Conservation (phyloP, 345 rosid species). For the Turnera subulata region DNA sequence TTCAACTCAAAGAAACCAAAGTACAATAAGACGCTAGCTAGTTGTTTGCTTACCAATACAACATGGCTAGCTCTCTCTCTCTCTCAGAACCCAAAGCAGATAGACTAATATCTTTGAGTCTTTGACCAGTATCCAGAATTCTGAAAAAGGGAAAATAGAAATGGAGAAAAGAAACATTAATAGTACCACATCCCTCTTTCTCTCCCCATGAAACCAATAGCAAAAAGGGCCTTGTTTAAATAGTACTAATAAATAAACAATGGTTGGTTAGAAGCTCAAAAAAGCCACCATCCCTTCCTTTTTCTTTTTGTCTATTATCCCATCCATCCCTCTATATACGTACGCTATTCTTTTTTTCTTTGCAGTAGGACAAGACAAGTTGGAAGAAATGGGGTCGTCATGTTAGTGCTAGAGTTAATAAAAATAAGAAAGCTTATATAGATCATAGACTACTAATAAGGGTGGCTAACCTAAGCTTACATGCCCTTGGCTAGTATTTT, state of each 20-base stretch:
- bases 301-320: conserved; percentile 8
- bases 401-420: no score
- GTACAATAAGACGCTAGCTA: neutral
- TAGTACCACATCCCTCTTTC: conserved; percentile 1
- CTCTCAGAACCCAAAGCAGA: neutral
- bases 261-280: neutral
- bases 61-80: neutral
- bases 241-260: conserved; percentile 4
- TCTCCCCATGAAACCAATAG: neutral
- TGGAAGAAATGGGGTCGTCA: neutral
- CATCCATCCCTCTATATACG: neutral
- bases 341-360: conserved; percentile 12
- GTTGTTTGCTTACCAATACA: neutral
- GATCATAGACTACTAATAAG: no score
- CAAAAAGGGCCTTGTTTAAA: neutral
- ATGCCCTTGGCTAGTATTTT: no score
- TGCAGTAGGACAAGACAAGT: conserved; percentile 26
- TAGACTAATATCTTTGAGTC: conserved; percentile 1
- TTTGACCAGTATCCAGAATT: conserved; percentile 7
- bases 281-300: conserved; percentile 10
- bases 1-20: conserved; percentile 4
- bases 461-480: no score
- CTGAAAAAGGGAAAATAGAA: no score
- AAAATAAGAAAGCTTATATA: no score
- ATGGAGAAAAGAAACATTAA: no score